Evolutionary conservation across 2,329 filamentous ascomycete species (phyloP), one percentile per base, ranked within the genome.

Genomic region (Fusarium sp.): DNA sequence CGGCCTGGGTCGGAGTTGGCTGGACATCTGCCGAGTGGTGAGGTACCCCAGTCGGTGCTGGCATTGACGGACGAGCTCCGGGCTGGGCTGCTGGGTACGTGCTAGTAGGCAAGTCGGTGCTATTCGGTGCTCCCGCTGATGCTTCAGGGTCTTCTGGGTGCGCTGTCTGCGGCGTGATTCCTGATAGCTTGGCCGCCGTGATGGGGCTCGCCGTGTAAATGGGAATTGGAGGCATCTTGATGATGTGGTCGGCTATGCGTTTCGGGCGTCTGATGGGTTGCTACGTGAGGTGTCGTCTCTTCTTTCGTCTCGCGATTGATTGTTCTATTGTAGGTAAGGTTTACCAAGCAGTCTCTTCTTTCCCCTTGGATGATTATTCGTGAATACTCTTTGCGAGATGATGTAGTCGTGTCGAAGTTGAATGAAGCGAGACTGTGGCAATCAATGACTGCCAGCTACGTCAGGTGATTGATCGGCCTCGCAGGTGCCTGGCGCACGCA

Each of bases 181-280:
- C 87, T 18, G 84, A 83, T 58, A 89, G 84, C 81, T 90, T 91
- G 67, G 86, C 83, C 40, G 88, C 86, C 76, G 84, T 88, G 80
- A 92, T 90, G 54, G 90, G 90, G 79, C 88, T 90, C 64, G 87
- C 81, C 38, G 85, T 87, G 80, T 90, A 90, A 47, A 91, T 86
- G 57, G 87, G 88, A 70, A 92, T 87, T n/a, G 89, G 86, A 58
- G 89, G 85, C 90, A 92, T 92, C n/a, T 56, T 83, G 59, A 9
- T 31, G 40, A 35, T 38, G 64, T 54, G 6, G 20, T n/a, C 27
- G 6, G 29, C 16, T 45, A 16, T 47, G 9, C n/a, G 52, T 37
- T 60, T 60, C 22, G 20, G 16, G 16, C 38, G 52, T 40, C 42
- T 29, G 18, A 29, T 37, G 7, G n/a, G 47, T 27, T 6, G 34